Percentiles rank a stretch among this genome's conserved stretches.
Conservation (phyloP, 352 stramenopile species). For the Globisporangium perplexum region DNA sequence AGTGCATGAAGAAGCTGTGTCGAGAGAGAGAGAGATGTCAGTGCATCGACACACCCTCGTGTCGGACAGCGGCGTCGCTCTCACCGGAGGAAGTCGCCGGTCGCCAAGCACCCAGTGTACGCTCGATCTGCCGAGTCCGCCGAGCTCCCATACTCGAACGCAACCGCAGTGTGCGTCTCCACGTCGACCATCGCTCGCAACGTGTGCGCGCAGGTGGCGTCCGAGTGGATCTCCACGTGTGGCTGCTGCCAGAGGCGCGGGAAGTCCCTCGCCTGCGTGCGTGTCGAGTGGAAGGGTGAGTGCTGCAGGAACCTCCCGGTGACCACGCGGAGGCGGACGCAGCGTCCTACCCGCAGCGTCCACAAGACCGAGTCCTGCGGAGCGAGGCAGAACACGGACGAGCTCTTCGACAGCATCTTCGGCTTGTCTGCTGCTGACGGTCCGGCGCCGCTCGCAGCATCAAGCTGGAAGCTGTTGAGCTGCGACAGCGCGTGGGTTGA, state of each 20-base stretch:
- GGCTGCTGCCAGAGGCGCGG: conserved; percentile 38
- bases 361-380: conserved; percentile 13
- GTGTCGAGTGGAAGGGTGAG: not conserved
- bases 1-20: conserved; percentile 28
- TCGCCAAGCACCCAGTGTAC: conserved; percentile 27
- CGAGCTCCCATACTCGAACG: conserved; percentile 9
- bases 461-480: not conserved
- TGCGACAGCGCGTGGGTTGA: not conserved
- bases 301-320: not conserved
- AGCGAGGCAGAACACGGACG: conserved; percentile 5
- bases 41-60: not conserved
- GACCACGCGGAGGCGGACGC: not conserved
- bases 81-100: conserved; percentile 36
- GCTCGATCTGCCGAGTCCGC: conserved; percentile 7
- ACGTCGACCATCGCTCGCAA: conserved; percentile 26
- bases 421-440: conserved; percentile 3
- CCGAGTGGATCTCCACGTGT: conserved; percentile 19
- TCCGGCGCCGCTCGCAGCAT: not conserved
- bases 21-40: not conserved
- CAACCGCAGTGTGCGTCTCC: conserved; percentile 17
- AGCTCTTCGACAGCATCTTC: conserved; percentile 10
- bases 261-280: conserved; percentile 32
- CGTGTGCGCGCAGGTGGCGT: conserved; percentile 22
- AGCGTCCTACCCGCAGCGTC: conserved; percentile 4
- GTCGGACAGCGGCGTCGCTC: not conserved